A percentile compares a stretch with the other conserved stretches of the same genome.
These are phyloP conservation scores for Chrysanthemum makinoi DNA, from an alignment of 129 eudicot genomes.

Conservation along the genomic window DNA sequence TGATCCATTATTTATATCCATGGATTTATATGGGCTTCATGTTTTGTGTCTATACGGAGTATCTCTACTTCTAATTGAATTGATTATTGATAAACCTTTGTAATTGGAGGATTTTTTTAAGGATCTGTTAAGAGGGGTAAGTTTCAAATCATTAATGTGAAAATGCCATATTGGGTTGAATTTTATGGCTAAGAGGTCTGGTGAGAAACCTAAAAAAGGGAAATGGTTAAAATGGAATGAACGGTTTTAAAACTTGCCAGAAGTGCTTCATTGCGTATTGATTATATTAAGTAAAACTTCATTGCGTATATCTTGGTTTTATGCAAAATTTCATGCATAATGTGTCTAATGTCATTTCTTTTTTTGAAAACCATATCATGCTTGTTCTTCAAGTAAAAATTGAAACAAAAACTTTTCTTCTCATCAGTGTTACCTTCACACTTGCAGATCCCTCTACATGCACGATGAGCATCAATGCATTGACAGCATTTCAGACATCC, in stretches of 20 bases:
- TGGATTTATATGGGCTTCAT: slow-evolving; percentile 13
- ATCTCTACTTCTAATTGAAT: slow-evolving; percentile 1
- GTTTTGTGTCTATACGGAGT: slow-evolving; percentile 4
- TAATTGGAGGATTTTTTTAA: not conserved
- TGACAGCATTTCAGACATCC: slow-evolving; percentile 64
- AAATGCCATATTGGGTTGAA: too few species aligned
- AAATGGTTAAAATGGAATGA: too few species aligned
- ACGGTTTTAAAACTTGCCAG: too few species aligned
- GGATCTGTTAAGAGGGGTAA: too few species aligned
- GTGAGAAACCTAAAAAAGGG: too few species aligned
- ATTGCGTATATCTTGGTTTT: slow-evolving; percentile 1
- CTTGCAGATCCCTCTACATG: slow-evolving; percentile 77
- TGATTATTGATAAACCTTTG: not conserved
- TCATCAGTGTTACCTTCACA: slow-evolving; percentile 14
- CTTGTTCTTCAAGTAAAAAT: not conserved
- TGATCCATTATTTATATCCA: slow-evolving; percentile 6
- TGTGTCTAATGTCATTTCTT: not conserved
- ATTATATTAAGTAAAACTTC: not conserved
- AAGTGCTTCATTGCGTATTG: not conserved
- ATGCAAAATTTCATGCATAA: slow-evolving; percentile 10
- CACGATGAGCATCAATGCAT: slow-evolving; percentile 54
- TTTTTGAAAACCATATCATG: too few species aligned
- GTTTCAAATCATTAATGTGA: too few species aligned
- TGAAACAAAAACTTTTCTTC: not conserved
- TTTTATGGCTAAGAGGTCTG: too few species aligned